Conservation (phyloP, 208 protist genomes). For the Wallacemonas sp. region DNA sequence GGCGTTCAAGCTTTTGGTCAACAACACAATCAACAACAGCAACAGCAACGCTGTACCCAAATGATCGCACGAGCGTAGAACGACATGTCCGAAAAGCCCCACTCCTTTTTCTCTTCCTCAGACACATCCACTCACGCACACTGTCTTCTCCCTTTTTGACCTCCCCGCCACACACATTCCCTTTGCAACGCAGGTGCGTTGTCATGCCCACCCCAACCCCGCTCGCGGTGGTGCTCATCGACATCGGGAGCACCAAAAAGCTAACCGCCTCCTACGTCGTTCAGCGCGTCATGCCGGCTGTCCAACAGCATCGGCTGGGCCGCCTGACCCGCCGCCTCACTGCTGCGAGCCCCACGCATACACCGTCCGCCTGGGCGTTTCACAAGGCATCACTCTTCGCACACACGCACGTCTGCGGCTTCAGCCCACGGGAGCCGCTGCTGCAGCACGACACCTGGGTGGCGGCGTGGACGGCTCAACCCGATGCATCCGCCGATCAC, state of each 20-base stretch:
- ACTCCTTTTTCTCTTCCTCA: no score
- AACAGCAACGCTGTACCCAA: no score
- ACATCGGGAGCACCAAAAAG: constrained; percentile 7
- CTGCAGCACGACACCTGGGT: constrained; percentile 42
- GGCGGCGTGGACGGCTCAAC: constrained; percentile 17
- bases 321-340: neutral
- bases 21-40: no score
- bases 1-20: no score
- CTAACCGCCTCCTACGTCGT: constrained; percentile 26
- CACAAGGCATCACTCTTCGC: neutral
- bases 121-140: no score
- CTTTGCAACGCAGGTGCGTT: no score
- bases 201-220: neutral
- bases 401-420: constrained; percentile 24
- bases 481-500: no score
- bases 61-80: no score
- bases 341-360: no score
- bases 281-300: constrained; percentile 17
- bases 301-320: constrained; percentile 10
- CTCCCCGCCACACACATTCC: no score
- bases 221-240: constrained; percentile 7
- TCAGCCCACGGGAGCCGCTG: constrained; percentile 16
- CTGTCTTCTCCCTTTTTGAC: no score
- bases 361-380: neutral
- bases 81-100: no score